Percentiles rank a stretch among this genome's conserved stretches.
Evolutionary conservation across 2,329 filamentous ascomycete species (phyloP).

Genomic region (Iodosphaeria phyllophila): DNA sequence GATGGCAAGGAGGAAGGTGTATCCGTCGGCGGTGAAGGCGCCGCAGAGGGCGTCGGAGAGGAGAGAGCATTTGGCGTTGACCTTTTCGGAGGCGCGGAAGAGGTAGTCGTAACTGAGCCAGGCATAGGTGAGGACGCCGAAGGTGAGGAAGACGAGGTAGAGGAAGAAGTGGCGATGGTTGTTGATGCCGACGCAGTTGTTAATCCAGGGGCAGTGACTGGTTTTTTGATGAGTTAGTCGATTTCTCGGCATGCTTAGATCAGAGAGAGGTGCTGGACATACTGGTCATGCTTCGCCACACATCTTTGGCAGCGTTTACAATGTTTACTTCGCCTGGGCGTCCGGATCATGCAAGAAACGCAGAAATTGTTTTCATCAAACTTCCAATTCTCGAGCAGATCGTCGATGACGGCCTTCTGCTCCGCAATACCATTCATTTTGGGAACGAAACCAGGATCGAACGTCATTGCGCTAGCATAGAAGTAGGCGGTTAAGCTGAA

Average conservation of each 20-base stretch:
- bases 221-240: slow-evolving; percentile 7
- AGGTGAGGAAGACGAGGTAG: slow-evolving; percentile 62
- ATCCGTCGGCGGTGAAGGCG: slow-evolving; percentile 63
- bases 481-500: slow-evolving; percentile 63
- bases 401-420: slow-evolving; percentile 76
- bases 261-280: slow-evolving; percentile 18
- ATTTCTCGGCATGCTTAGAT: slow-evolving; percentile 1
- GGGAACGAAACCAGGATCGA: slow-evolving; percentile 84
- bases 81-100: slow-evolving; percentile 31
- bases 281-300: slow-evolving; percentile 95
- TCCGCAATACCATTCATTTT: slow-evolving; percentile 78
- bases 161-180: slow-evolving; percentile 93
- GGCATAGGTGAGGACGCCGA: slow-evolving; percentile 57
- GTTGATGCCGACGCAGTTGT: slow-evolving; percentile 90
- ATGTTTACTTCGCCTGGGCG: slow-evolving; percentile 86
- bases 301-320: slow-evolving; percentile 83
- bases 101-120: slow-evolving; percentile 57
- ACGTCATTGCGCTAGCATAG: slow-evolving; percentile 68
- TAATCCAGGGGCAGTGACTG: slow-evolving; percentile 94
- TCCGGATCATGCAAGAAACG: slow-evolving; percentile 83
- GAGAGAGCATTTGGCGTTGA: slow-evolving; percentile 47
- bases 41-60: slow-evolving; percentile 60
- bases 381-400: slow-evolving; percentile 67
- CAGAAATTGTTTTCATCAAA: slow-evolving; percentile 94
- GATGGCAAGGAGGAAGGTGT: slow-evolving; percentile 58